Base-by-base conservation (phyloP, 441 rosid genomes). In the Eutrema salsugineum region DNA sequence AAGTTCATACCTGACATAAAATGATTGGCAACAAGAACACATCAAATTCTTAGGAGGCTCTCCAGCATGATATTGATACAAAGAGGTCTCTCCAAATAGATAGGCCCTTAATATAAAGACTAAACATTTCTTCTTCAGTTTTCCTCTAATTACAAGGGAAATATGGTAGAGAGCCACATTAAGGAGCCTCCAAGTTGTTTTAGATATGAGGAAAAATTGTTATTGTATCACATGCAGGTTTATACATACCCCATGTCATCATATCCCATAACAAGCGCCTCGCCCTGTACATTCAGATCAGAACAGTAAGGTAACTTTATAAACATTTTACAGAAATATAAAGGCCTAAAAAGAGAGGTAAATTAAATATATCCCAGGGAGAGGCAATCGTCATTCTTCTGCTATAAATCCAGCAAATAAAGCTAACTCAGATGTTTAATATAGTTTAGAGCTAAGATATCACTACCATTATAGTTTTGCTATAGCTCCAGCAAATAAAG, bases 211-310 rank as follows among this genome's bases (percentile, higher is more conserved):
- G 47, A 62, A 64, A 46, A n/a, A 4, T 44, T 33, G 39, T 22
- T 22, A 54, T 44, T 33, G 46, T 28, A 63, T 64, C 44, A 50
- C 55, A 56, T 44, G 51, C 24, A 19, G 27, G 24, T 39, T 27
- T 47, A 63, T 70, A 82, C 94, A 82, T 75, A 92, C 97, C 98
- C 99, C 97, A 94, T 94, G 77, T 90, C 90, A 86, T 94, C 99
- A 53, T 94, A 94, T 81, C 99, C 99, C 99, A 92, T 90, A 68
- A 94, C 98, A 56, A 94, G 86, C 48, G 98, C 99, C 87, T 94
- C 97, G 6, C 99, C 99, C 98, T 94, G 90, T 68, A 85, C 82
- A 66, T 5, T 70, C 53, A 70, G 60, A 80, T 70, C 48, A 62
- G 71, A 16, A 22, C 6, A 42, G 55, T 60, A 53, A 68, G 54